Evolutionary conservation across 257 asterid genomes (phyloP), one percentile per base, ranked within the genome.

Genomic region (Fraxinus excelsior): DNA sequence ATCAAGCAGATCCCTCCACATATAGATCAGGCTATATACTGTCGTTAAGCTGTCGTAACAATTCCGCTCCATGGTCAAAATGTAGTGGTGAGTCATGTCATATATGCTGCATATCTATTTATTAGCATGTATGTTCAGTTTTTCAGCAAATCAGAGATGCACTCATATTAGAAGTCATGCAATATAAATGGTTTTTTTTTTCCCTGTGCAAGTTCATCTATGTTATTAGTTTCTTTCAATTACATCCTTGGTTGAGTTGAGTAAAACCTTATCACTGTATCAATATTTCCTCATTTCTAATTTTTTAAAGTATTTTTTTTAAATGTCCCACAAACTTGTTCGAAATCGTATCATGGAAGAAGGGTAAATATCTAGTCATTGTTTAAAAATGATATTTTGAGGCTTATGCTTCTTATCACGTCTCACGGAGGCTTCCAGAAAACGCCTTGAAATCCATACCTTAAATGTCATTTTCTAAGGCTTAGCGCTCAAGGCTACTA

Each of bases 1-100:
- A 92, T 92, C 82, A 91, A 92, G 83, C 97, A 91, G 86, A 92
- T 92, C 75, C 98, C 98, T 56, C 96, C 97, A 23, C 96, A 90
- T 46, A 93, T 93, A 75, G 97, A 93, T 85, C 94, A 87, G 79
- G 91, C 90, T 26, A 85, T 90, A 66, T 93, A 93, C 85, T 91
- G 98, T 74, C 90, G 60, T 74, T 93, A 90, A 89, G 73, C 70
- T 44, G 74, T 80, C 80, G 71, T 42, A 68, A 66, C 25, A 78
- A 76, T 72, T 71, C 37, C 70, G 70, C 80, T 9, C 25, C 71
- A 14, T 75, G 80, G 73, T 53, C 70, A 18, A 71, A 72, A 74
- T 62, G 67, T 58, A 60, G 71, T 69, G 86, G 90, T 87, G 78
- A 85, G 87, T 82, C 60, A 3, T 64, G 11, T 37, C 42, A 69